Base-by-base conservation (phyloP, 78 protist genomes). In the Goniomonas avonlea region DNA sequence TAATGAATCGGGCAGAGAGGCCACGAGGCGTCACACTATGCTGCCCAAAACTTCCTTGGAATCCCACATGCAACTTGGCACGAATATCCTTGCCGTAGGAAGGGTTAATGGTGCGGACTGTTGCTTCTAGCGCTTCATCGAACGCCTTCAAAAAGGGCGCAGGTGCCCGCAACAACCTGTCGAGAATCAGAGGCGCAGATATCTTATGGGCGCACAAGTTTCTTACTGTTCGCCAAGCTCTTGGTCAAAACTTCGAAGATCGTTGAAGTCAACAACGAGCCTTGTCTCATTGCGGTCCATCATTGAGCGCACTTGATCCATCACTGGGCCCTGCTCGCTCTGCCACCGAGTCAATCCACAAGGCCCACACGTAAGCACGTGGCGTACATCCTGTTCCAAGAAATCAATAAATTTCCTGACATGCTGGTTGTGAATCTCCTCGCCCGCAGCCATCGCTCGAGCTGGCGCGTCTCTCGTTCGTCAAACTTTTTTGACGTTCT, bases 1-100 rank as follows among this genome's bases (percentile, higher is more conserved):
- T 85, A 32, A 96, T 73, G 47, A 80, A 68, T 15, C 27, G 5
- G 15, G 98, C 84, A 2, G 35, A n/a, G 18, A 98, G 86, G 18
- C 82, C 86, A 35, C 99, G 88, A 21, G 99, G 99, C 0, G 95
- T 90, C 20, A 95, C 88, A 25, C 65, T 91, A 43, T 70, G 38
- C 11, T 82, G n/a, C 32, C 98, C 98, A 45, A 95, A 91, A 48
- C 61, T 41, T 23, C 99, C 99, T 15, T 59, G 78, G 40, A 96
- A 59, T 1, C 98, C 99, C 9, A 96, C 71, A 9, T 39, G 37
- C 17, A 63, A 63, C 55, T 17, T 48, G 55, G 55, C 17, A 13
- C 17, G 17, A 13, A 48, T 17, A 48, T 48, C 13, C 55, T 63
- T 63, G 71, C 35, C 45, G 45, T 63, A 63, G 21, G 32, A 39